These are phyloP conservation scores for Pythium dissotocum DNA, from an alignment of 352 stramenopile genomes.

Conservation along the genomic window DNA sequence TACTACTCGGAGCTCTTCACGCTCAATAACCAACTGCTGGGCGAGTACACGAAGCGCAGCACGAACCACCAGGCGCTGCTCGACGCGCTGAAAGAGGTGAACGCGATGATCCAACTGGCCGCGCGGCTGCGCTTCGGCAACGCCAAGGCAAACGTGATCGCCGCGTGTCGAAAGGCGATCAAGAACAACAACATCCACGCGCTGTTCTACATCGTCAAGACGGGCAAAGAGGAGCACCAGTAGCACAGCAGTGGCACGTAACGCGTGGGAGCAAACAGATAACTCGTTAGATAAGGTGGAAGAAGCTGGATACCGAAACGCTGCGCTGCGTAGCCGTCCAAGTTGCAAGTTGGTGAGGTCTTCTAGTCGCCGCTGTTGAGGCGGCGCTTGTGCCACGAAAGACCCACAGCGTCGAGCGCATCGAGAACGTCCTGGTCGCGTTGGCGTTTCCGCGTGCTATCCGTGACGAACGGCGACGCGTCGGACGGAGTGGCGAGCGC, in stretches of 20 bases:
- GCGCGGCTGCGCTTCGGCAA: slow-evolving; percentile 84
- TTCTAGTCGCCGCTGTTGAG: slow-evolving; percentile 4
- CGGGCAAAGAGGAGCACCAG: slow-evolving; percentile 78
- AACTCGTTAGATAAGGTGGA: slow-evolving; percentile 1
- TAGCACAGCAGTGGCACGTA: slow-evolving; percentile 20
- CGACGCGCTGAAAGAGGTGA: slow-evolving; percentile 91
- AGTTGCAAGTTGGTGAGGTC: background rate
- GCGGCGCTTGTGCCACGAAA: slow-evolving; percentile 26
- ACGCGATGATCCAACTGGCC: slow-evolving; percentile 91
- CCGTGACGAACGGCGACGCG: slow-evolving; percentile 16
- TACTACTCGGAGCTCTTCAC: slow-evolving; percentile 92
- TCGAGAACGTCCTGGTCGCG: slow-evolving; percentile 33
- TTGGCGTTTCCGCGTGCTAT: slow-evolving; percentile 34
- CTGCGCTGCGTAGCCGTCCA: background rate
- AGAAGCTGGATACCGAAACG: background rate
- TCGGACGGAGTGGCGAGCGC: slow-evolving; percentile 29
- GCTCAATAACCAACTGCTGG: slow-evolving; percentile 90
- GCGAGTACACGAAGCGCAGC: slow-evolving; percentile 91
- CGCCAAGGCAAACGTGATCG: slow-evolving; percentile 81
- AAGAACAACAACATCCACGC: slow-evolving; percentile 90
- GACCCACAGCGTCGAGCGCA: slow-evolving; percentile 17
- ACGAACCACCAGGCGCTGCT: slow-evolving; percentile 91
- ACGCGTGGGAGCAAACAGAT: background rate
- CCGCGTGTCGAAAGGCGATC: slow-evolving; percentile 85
- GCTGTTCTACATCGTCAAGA: slow-evolving; percentile 87